These are phyloP conservation scores for Millerozyma miso DNA, from an alignment of 805 yeast genomes.

Conservation along the genomic window DNA sequence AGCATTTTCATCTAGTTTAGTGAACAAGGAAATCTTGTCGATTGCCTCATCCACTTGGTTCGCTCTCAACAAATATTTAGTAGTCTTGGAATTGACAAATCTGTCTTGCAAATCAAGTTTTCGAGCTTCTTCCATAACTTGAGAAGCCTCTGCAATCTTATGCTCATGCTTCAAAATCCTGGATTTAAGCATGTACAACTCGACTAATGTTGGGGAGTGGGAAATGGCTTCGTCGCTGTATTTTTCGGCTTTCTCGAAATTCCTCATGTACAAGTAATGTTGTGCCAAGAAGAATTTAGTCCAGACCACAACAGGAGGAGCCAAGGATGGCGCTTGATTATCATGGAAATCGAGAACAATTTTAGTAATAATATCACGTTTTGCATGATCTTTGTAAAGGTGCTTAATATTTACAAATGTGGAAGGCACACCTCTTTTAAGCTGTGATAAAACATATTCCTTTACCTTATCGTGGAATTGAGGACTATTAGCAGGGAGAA, in stretches of 20 bases:
- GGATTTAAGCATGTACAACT: constrained; percentile 75
- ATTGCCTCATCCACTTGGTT: constrained; percentile 71
- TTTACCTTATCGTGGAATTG: constrained; percentile 45
- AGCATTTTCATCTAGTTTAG: constrained; percentile 70
- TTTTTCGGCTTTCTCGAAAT: constrained; percentile 51
- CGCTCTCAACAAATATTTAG: constrained; percentile 78
- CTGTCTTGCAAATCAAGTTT: constrained; percentile 82
- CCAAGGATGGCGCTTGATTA: constrained; percentile 20
- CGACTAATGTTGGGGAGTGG: constrained; percentile 83
- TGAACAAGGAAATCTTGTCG: constrained; percentile 70
- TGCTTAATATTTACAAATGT: constrained; percentile 84
- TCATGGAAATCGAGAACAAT: constrained; percentile 49
- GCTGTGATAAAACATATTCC: constrained; percentile 55
- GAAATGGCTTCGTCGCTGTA: constrained; percentile 58
- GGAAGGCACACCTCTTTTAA: constrained; percentile 84
- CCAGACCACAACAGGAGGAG: constrained; percentile 60
- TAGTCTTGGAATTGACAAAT: constrained; percentile 83
- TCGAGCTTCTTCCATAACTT: constrained; percentile 66
- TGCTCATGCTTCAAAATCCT: constrained; percentile 72
- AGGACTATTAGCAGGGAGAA: constrained; percentile 51
- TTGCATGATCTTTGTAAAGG: constrained; percentile 49
- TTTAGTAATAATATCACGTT: constrained; percentile 43
- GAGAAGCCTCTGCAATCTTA: constrained; percentile 58
- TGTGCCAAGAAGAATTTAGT: constrained; percentile 73
- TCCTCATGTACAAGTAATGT: constrained; percentile 58